These are phyloP conservation scores for Wickerhamiella vanderwaltii DNA, from an alignment of 805 yeast species.

Conservation along the genomic window DNA sequence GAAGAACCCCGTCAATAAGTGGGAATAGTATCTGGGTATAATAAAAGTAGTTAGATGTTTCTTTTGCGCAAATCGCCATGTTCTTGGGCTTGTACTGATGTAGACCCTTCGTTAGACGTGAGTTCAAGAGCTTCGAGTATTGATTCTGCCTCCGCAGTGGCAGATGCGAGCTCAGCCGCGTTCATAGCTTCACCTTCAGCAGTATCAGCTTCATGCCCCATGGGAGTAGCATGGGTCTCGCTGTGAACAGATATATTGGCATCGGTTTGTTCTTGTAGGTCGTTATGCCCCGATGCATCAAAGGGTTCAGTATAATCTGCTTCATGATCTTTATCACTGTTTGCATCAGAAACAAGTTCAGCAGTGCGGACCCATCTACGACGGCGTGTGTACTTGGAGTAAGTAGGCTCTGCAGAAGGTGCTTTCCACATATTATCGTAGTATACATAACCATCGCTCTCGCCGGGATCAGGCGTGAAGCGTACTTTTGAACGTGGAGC, in stretches of 20 bases:
- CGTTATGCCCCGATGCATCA: neutral
- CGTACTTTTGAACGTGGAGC: constrained; percentile 42
- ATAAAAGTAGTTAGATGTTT: neutral
- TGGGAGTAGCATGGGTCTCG: too few species aligned
- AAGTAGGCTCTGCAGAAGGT: constrained; percentile 78
- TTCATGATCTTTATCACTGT: neutral
- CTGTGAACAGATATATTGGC: too few species aligned
- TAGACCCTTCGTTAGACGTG: neutral
- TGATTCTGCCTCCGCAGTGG: neutral
- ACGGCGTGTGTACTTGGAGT: constrained; percentile 82
- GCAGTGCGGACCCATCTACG: constrained; percentile 96
- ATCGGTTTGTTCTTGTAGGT: constrained; percentile 12
- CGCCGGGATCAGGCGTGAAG: constrained; percentile 41
- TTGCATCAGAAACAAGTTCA: constrained; percentile 40
- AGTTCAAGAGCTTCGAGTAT: neutral
- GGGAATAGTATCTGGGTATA: constrained; percentile 36
- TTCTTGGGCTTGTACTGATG: neutral
- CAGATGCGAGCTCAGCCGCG: neutral
- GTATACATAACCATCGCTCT: constrained; percentile 78
- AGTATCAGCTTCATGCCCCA: neutral
- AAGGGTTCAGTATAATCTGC: neutral
- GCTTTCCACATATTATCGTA: constrained; percentile 91
- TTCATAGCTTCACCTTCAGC: neutral
- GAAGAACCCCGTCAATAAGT: constrained; percentile 78
- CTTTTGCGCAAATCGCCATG: neutral